Evolutionary conservation across 805 yeast genomes (phyloP).

Genomic region (Hanseniaspora meyeri): DNA sequence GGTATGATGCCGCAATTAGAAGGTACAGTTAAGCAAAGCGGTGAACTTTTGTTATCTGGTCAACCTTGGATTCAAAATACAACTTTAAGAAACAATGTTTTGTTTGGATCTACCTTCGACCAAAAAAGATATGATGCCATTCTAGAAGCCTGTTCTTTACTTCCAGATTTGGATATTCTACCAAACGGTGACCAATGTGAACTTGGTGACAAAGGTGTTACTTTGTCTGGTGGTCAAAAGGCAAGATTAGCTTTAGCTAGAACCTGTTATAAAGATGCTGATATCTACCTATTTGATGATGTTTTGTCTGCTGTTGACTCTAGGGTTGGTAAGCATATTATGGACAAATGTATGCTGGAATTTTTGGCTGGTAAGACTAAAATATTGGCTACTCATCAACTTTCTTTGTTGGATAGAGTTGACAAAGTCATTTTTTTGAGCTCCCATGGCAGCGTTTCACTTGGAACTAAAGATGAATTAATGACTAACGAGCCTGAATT

Average conservation of each 20-base stretch:
- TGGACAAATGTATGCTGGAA: constrained; percentile 47
- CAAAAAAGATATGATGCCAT: constrained; percentile 39
- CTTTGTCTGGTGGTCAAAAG: constrained; percentile 70
- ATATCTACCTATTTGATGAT: constrained; percentile 57
- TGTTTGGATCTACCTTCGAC: constrained; percentile 44
- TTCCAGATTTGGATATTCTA: constrained; percentile 44
- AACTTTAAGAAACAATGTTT: constrained; percentile 54
- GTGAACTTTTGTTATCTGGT: constrained; percentile 37
- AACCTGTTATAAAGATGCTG: constrained; percentile 52
- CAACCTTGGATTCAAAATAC: constrained; percentile 69
- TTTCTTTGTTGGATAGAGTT: constrained; percentile 50
- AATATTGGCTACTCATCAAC: constrained; percentile 65
- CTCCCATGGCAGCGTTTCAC: constrained; percentile 45
- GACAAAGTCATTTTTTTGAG: constrained; percentile 51
- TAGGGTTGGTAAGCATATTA: constrained; percentile 58
- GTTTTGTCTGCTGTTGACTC: constrained; percentile 70
- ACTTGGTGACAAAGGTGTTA: constrained; percentile 67
- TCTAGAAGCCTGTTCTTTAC: constrained; percentile 47
- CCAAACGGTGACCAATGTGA: constrained; percentile 60
- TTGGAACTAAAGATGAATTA: constrained; percentile 47
- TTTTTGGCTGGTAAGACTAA: constrained; percentile 44
- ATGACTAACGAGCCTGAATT: constrained; percentile 33
- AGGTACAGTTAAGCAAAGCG: constrained; percentile 40
- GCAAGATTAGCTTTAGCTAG: constrained; percentile 61
- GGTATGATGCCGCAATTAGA: constrained; percentile 47